Evolutionary conservation across 495 filamentous ascomycete genomes (phyloP).

Genomic region (Xylaria longipes): DNA sequence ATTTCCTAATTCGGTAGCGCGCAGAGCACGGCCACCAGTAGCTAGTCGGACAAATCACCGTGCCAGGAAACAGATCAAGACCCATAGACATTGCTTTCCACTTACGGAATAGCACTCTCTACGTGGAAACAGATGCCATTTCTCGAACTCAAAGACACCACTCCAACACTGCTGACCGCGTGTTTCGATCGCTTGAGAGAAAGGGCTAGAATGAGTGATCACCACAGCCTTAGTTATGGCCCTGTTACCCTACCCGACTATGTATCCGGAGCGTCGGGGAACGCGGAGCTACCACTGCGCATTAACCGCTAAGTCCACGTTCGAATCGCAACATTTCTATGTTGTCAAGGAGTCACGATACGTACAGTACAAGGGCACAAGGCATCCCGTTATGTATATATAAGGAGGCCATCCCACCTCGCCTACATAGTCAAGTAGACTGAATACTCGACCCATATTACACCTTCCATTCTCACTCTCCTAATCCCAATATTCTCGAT

Average conservation of each 20-base stretch:
- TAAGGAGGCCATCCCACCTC: neutral
- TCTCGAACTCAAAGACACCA: neutral
- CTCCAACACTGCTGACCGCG: neutral
- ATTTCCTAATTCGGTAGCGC: neutral
- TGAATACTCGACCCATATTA: neutral
- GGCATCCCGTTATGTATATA: neutral
- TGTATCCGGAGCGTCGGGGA: neutral
- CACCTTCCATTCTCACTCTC: neutral
- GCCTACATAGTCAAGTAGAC: neutral
- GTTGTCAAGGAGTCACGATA: neutral
- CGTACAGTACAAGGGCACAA: neutral
- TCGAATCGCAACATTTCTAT: neutral
- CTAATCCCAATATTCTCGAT: neutral
- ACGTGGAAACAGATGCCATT: neutral
- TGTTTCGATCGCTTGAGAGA: neutral
- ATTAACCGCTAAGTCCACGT: neutral
- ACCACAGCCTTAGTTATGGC: neutral
- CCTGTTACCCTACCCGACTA: neutral
- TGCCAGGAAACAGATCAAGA: neutral
- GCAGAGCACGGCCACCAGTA: neutral
- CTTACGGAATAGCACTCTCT: neutral
- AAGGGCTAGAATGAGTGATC: neutral
- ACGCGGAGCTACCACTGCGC: neutral
- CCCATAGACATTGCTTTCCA: constrained; percentile 2
- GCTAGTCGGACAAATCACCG: neutral